Evolutionary conservation across 345 rosid genomes (phyloP), one percentile per base, ranked within the genome.

Genomic region (Populus simonii): DNA sequence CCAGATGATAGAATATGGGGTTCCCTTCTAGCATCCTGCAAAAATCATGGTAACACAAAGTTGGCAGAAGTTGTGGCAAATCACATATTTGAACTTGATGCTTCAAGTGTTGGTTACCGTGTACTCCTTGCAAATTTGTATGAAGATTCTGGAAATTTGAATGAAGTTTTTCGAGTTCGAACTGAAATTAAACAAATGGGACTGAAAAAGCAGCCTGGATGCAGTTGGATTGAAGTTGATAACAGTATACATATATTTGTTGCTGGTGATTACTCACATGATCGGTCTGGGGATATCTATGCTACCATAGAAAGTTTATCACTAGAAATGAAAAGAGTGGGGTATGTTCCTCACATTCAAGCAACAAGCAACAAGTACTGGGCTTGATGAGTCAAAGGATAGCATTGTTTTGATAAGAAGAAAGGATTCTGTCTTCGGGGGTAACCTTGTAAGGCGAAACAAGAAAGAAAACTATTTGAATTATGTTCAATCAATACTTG

Each of bases 211-310:
- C 77, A 73, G 63, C 87, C 87, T 71, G 89, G 90, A 39, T 88
- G 88, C 84, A 88, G 91, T 72, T 88, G 89, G 91, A 81, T 88
- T 74, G 87, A 84, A 78, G 80, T 88, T 62, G 71, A 74, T 76
- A 74, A 79, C 69, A 74, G 68, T 41, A 66, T 82, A 2, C 84
- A 83, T 70, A 73, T 45, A 2, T 86, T 88, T 76, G 71, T 74
- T 53, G 84, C 86, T 27, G 74, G 85, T 36, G 85, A 81, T 80
- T 18, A 70, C 69, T 82, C 84, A 33, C 85, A 86, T 55, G 66
- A 12, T 59, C 84, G 81, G 43, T 84, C 80, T 3, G 74, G 71
- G n/a, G 81, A 79, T 31, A 83, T 84, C 71, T 80, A 84, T 61
- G 66, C 80, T 49, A 68, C 72, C 25, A 66, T 84, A 62, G 82